These are phyloP conservation scores for Lathyrus sativus DNA, from an alignment of 306 rosid genomes.

Conservation along the genomic window DNA sequence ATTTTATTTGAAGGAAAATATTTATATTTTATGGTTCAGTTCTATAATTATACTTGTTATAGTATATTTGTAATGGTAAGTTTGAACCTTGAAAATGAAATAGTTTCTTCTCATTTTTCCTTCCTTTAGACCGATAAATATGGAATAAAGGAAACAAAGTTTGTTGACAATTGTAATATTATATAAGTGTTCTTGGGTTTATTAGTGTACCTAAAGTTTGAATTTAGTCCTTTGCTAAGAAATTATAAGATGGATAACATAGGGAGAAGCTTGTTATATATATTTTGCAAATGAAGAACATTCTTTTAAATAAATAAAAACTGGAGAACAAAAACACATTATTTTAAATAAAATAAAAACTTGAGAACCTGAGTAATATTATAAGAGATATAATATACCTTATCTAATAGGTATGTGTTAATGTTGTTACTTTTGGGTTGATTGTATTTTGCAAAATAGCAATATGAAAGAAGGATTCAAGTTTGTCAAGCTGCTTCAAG, in stretches of 20 bases:
- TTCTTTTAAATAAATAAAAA: too few species aligned
- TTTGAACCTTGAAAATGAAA: constrained; percentile 2
- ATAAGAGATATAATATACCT: too few species aligned
- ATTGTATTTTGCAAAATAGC: too few species aligned
- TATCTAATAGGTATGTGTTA: too few species aligned
- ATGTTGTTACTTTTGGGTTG: too few species aligned
- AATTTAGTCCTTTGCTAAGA: not conserved
- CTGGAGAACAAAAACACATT: too few species aligned
- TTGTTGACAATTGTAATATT: not conserved
- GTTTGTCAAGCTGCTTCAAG: too few species aligned
- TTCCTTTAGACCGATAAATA: not conserved
- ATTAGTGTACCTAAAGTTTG: not conserved
- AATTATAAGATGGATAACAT: not conserved
- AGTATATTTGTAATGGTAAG: not conserved
- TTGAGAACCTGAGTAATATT: too few species aligned
- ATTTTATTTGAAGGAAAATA: not conserved
- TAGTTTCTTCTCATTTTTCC: not conserved
- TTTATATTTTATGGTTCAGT: not conserved
- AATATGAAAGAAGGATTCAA: too few species aligned
- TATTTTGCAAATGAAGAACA: too few species aligned
- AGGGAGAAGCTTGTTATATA: not conserved
- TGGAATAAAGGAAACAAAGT: not conserved
- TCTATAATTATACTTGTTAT: not conserved
- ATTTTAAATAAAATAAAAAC: too few species aligned
- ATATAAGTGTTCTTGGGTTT: not conserved